These are phyloP conservation scores for Paratinospora sagittata DNA, from an alignment of 164 flowering plant species.

Conservation along the genomic window DNA sequence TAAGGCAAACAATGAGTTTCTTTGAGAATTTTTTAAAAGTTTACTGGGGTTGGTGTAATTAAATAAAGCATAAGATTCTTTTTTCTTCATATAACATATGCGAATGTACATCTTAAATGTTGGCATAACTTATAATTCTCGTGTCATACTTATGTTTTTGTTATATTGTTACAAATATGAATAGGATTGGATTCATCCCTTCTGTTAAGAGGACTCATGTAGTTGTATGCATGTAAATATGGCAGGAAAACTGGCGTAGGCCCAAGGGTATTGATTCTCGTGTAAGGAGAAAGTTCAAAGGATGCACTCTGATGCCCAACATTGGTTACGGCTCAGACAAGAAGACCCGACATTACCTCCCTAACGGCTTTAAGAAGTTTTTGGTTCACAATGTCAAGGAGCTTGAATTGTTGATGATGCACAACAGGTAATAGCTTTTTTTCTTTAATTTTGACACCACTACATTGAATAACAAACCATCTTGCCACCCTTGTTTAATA, in stretches of 20 bases:
- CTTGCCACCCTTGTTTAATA: background rate
- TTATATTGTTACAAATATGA: too few relatives aligned
- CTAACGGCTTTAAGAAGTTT: constrained; percentile 24
- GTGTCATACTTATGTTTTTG: too few relatives aligned
- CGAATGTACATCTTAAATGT: too few relatives aligned
- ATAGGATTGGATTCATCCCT: too few relatives aligned
- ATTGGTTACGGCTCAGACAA: constrained; percentile 26
- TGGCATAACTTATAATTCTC: too few relatives aligned
- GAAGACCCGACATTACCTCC: constrained; percentile 24
- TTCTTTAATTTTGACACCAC: background rate
- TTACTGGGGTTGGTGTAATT: too few relatives aligned
- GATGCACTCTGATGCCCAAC: constrained; percentile 26
- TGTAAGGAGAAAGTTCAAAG: constrained; percentile 26
- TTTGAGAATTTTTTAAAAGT: too few relatives aligned
- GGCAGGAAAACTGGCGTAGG: constrained; percentile 21
- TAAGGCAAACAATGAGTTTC: too few relatives aligned
- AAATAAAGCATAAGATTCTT: too few relatives aligned
- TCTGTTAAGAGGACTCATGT: background rate
- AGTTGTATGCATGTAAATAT: background rate
- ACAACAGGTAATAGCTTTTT: constrained; percentile 13
- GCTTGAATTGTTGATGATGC: constrained; percentile 22
- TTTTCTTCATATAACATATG: too few relatives aligned
- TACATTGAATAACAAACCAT: background rate
- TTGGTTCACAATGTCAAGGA: constrained; percentile 26
- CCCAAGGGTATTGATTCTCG: constrained; percentile 29